Conservation (phyloP, 2,329 filamentous ascomycete genomes). For the Uncinocarpus reesii region DNA sequence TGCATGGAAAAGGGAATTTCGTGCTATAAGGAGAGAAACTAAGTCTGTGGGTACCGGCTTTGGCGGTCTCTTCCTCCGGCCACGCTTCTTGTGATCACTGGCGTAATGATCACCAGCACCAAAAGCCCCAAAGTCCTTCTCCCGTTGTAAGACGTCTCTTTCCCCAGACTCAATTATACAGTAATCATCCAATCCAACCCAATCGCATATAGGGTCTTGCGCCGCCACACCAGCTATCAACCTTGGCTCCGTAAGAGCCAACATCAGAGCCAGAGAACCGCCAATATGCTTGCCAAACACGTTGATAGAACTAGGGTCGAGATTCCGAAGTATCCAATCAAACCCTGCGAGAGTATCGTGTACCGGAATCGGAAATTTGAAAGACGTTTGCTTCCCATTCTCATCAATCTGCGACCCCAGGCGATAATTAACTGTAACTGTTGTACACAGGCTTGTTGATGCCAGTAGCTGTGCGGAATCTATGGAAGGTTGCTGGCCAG, state of each 20-base stretch:
- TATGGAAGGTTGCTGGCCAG: background rate
- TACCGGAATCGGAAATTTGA: constrained; percentile 30
- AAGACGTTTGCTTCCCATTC: constrained; percentile 9
- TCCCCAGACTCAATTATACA: constrained; percentile 20
- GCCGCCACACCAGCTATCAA: constrained; percentile 28
- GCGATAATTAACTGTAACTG: constrained; percentile 35
- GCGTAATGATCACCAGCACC: background rate
- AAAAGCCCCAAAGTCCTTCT: background rate
- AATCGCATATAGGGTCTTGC: constrained; percentile 31
- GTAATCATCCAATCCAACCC: constrained; percentile 34
- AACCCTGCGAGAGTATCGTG: constrained; percentile 33
- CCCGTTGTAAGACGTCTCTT: background rate
- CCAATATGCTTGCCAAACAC: constrained; percentile 31
- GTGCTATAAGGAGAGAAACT: constrained; percentile 28
- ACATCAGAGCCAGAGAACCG: constrained; percentile 36
- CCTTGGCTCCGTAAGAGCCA: constrained; percentile 33
- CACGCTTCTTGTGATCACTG: constrained; percentile 10
- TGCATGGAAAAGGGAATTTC: constrained; percentile 28
- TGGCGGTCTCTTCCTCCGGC: constrained; percentile 16
- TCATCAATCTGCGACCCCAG: constrained; percentile 20
- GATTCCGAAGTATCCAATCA: constrained; percentile 29
- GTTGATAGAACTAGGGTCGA: constrained; percentile 25
- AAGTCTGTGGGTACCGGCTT: constrained; percentile 25
- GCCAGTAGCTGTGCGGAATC: background rate
- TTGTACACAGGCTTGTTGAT: background rate